Base-by-base conservation (phyloP, 495 filamentous ascomycete genomes). In the Podospora australis region DNA sequence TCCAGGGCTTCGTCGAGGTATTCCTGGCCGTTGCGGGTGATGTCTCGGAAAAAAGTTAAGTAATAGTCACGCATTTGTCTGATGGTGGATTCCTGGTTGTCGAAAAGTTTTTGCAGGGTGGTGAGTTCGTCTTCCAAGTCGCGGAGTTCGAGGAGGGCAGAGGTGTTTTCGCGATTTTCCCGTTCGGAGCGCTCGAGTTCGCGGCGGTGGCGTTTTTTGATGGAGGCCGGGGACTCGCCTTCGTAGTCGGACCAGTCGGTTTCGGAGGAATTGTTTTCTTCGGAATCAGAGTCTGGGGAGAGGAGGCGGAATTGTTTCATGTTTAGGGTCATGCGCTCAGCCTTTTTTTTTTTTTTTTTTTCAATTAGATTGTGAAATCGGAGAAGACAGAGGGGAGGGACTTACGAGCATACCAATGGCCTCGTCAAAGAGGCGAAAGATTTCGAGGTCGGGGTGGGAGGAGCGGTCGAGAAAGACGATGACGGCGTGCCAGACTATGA, bases 51-150 rank as follows among this genome's bases (percentile, higher is more conserved):
- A 0, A 66, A 65, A 29, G 62, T 63, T 36, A 52, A 53, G 22
- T 69, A 72, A 9, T 57, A 64, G 0, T 54, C 51, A 50, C 62
- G 63, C 67, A 84, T 82, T 21, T 61, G 56, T 39, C 71, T 65
- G 38, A 84, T 69, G 0, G 72, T 67, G 1, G 52, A 50, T 25
- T 77, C 60, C 50, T 87, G 83, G 39, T 76, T 70, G 6, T 77
- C 70, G 21, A 86, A 78, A 0, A 86, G 64, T 40, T 73, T 76
- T 22, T 73, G 57, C 16, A 85, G 71, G 1, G 75, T 83, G 1
- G 66, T 70, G 4, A 86, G 62, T 52, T 87, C 82, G 46, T 86
- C 82, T 39, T 82, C 76, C 40, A 86, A 79, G 46, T 87, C 83
- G 6, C 79, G 71, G 5, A 86, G 66, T 53, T 87, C 81, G 1